Percentiles rank a stretch among this genome's conserved stretches.
phyloP scores from a whole-genome alignment of 176 grass and related monocot genomes.

The Saccharum spontaneum region DNA sequence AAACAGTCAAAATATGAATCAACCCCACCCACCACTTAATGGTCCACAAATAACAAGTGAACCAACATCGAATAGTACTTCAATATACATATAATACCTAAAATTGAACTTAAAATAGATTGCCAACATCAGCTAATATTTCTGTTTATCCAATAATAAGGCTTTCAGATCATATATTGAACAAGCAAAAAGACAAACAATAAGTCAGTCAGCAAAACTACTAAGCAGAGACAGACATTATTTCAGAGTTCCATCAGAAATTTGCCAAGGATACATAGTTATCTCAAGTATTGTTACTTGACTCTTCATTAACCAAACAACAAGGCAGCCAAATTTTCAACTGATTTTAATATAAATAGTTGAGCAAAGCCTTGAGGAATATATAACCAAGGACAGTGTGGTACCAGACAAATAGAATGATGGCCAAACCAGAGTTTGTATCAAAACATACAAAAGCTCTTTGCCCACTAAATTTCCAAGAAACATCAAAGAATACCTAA shows the following conservation, averaged over 20 bases:
- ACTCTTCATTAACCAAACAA: neutral
- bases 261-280: neutral
- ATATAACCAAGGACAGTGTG: neutral
- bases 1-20: neutral
- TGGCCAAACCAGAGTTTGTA: neutral
- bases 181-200: neutral
- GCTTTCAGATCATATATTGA: neutral
- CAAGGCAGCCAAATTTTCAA: neutral
- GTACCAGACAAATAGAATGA: neutral
- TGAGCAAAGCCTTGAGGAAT: neutral
- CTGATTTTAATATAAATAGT: neutral
- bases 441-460: neutral
- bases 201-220: neutral
- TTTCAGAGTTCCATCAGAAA: neutral
- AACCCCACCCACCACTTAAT: neutral
- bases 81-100: neutral
- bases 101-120: neutral
- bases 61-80: neutral
- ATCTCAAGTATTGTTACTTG: conserved; percentile 1
- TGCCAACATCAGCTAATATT: neutral
- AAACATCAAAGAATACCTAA: neutral
- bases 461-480: neutral
- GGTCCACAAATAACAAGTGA: neutral
- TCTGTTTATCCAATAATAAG: neutral
- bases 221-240: neutral